Evolutionary conservation across 352 stramenopile genomes (phyloP).

Genomic region (Aphanomyces cochlioides): DNA sequence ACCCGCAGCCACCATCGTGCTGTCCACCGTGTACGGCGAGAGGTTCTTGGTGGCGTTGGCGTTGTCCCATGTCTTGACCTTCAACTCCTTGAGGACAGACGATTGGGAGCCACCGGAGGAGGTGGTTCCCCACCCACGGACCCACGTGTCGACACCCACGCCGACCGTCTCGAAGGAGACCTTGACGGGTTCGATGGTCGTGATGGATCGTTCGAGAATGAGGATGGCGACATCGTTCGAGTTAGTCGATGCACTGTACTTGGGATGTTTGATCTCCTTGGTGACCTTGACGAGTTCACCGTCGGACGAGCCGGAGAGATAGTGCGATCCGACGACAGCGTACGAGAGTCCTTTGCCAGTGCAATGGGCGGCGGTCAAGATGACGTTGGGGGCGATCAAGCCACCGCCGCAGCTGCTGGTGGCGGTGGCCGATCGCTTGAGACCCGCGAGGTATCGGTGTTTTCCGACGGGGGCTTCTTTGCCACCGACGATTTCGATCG

Average conservation of each 20-base stretch:
- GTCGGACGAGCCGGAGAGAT: conserved; percentile 40
- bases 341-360: conserved; percentile 36
- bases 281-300: conserved; percentile 52
- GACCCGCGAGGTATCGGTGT: too few species aligned
- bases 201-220: conserved; percentile 41
- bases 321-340: conserved; percentile 54
- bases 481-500: too few species aligned
- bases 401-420: conserved; percentile 46
- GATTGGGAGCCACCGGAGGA: conserved; percentile 32
- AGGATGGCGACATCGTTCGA: conserved; percentile 63
- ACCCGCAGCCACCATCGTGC: conserved; percentile 55
- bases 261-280: conserved; percentile 47
- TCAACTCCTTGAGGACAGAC: conserved; percentile 39
- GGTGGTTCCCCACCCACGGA: conserved; percentile 30
- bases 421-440: too few species aligned
- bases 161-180: conserved; percentile 42
- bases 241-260: too few species aligned
- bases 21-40: conserved; percentile 39
- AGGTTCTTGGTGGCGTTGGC: conserved; percentile 37
- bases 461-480: too few species aligned
- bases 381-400: conserved; percentile 60
- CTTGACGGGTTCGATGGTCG: conserved; percentile 36
- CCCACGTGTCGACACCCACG: conserved; percentile 43
- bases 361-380: conserved; percentile 60
- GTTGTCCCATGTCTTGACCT: conserved; percentile 47